These are phyloP conservation scores for Colletotrichum shisoi DNA, from an alignment of 2,329 filamentous ascomycete genomes.

Conservation along the genomic window DNA sequence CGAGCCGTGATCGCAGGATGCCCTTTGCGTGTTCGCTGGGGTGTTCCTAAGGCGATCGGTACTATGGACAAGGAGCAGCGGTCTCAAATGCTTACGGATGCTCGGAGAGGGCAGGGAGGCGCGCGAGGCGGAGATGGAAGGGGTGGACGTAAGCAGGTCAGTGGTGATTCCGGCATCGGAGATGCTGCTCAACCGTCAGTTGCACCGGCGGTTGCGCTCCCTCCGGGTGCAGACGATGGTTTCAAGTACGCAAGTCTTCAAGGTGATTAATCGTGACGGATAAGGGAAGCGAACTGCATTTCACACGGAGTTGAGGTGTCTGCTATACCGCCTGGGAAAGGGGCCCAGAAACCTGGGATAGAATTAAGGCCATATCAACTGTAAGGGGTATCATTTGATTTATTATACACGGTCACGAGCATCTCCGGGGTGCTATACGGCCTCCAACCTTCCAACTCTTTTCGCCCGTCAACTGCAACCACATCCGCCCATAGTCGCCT, in stretches of 20 bases:
- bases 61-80: constrained; percentile 89
- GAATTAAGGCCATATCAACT: constrained; percentile 9
- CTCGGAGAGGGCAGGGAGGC: constrained; percentile 55
- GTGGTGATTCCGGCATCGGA: constrained; percentile 8
- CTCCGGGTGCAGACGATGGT: constrained; percentile 73
- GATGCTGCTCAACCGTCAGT: constrained; percentile 33
- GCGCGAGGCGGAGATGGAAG: constrained; percentile 43
- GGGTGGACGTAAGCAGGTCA: constrained; percentile 34
- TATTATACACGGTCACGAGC: constrained; percentile 31
- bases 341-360: constrained; percentile 2
- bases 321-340: not conserved
- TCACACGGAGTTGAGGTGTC: constrained; percentile 30
- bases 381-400: constrained; percentile 37
- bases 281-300: constrained; percentile 2
- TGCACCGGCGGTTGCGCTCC: constrained; percentile 73
- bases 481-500: constrained; percentile 45
- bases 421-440: not conserved
- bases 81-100: constrained; percentile 80
- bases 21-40: constrained; percentile 89
- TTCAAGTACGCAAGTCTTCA: constrained; percentile 82
- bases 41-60: constrained; percentile 88
- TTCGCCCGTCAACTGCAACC: constrained; percentile 47
- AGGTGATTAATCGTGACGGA: constrained; percentile 67
- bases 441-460: constrained; percentile 37
- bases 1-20: constrained; percentile 90